These are phyloP conservation scores for Eimeria necatrix DNA, from an alignment of 169 alveolate species.

Conservation along the genomic window DNA sequence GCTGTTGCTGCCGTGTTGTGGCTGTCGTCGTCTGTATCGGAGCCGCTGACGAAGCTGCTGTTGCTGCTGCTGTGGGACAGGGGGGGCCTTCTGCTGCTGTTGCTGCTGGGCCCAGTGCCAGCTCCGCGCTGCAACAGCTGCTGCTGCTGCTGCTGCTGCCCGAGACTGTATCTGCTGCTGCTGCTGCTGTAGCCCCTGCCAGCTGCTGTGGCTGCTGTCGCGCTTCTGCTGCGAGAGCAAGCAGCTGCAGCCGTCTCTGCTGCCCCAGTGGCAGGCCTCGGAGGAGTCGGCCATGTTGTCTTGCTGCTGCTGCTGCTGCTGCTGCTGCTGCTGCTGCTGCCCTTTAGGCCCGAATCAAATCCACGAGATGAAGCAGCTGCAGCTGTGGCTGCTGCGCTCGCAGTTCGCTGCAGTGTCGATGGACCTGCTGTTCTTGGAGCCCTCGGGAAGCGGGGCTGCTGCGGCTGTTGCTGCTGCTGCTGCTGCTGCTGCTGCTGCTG, in stretches of 20 bases:
- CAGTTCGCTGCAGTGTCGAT: neutral
- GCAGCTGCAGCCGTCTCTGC: conserved; percentile 21
- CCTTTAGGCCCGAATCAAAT: neutral
- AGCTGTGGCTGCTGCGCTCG: conserved; percentile 1
- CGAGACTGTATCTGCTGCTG: neutral
- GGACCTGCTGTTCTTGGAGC: neutral
- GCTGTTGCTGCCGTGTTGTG: conserved; percentile 9
- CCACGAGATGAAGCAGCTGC: conserved; percentile 3
- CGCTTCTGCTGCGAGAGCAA: conserved; percentile 31
- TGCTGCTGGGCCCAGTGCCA: neutral
- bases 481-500: conserved; percentile 16
- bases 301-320: conserved; percentile 51
- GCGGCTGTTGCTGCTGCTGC: conserved; percentile 44
- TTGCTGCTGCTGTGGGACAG: conserved; percentile 58
- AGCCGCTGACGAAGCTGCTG: conserved; percentile 44
- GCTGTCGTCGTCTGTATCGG: conserved; percentile 8
- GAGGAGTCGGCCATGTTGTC: conserved; percentile 27
- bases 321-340: conserved; percentile 49
- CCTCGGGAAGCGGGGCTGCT: conserved; percentile 1
- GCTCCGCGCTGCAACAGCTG: conserved; percentile 9
- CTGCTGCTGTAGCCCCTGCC: neutral
- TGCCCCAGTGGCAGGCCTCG: neutral
- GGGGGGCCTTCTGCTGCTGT: conserved; percentile 28
- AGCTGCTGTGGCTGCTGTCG: neutral
- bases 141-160: conserved; percentile 56